Evolutionary conservation across 495 filamentous ascomycete genomes (phyloP).

Genomic region (Melanomma pulvis-pyrius): DNA sequence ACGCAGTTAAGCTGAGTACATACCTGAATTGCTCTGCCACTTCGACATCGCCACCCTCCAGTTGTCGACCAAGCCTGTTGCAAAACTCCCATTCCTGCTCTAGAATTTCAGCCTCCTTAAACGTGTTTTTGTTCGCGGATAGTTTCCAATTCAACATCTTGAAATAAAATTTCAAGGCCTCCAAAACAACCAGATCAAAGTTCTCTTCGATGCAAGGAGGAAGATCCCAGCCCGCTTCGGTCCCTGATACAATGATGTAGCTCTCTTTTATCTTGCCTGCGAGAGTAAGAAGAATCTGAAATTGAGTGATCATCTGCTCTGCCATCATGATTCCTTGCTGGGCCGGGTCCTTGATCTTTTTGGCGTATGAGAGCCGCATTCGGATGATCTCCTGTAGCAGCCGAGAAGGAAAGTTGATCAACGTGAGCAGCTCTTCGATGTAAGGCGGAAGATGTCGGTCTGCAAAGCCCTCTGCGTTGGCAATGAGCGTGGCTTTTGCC

Average conservation of each 20-base stretch:
- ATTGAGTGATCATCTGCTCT: slow-evolving; percentile 95
- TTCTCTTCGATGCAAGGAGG: slow-evolving; percentile 96
- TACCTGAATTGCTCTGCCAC: slow-evolving; percentile 97
- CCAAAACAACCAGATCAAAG: slow-evolving; percentile 92
- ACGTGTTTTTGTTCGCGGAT: slow-evolving; percentile 96
- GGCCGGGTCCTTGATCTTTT: slow-evolving; percentile 87
- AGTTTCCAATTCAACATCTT: slow-evolving; percentile 96
- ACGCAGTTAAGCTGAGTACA: slow-evolving; percentile 4
- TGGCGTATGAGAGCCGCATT: slow-evolving; percentile 87
- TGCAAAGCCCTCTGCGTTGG: slow-evolving; percentile 81
- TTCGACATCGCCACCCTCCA: slow-evolving; percentile 91
- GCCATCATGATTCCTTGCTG: slow-evolving; percentile 87
- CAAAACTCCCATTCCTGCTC: slow-evolving; percentile 98
- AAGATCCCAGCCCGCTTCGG: slow-evolving; percentile 91
- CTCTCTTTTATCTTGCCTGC: slow-evolving; percentile 90
- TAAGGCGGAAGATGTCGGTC: slow-evolving; percentile 94
- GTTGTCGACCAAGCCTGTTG: slow-evolving; percentile 83
- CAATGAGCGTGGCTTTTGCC: slow-evolving; percentile 87
- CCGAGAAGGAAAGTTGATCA: slow-evolving; percentile 96
- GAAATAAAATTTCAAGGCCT: slow-evolving; percentile 96
- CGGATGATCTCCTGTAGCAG: slow-evolving; percentile 96
- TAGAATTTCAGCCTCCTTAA: slow-evolving; percentile 96
- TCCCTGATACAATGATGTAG: slow-evolving; percentile 78
- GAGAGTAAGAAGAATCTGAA: slow-evolving; percentile 87
- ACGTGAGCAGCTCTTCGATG: slow-evolving; percentile 90